Evolutionary conservation across 179 eudicot species (phyloP), one percentile per base, ranked within the genome.

Genomic region (Camellia oleifera): DNA sequence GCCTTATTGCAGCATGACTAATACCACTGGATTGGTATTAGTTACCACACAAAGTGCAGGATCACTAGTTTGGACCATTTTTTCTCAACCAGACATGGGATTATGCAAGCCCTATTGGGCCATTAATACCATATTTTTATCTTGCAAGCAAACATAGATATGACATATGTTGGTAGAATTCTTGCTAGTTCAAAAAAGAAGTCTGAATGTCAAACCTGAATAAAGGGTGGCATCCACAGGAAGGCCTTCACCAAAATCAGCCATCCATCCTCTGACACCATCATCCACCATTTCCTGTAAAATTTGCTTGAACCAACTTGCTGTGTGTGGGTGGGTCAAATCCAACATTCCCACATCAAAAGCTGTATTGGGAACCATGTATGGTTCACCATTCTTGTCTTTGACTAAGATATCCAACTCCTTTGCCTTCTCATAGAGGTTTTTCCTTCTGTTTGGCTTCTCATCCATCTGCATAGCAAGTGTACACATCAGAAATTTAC

Each of bases 221-320:
- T 89, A 92, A 69, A 95, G 92, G 80, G 83, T 83, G 52, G 96
- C 92, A 88, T 95, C 99, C 62, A 94, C 92, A 0, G 99, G 99
- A 42, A 95, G 89, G 74, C 97, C 98, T 88, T 95, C 99, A 56
- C 99, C 99, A 80, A 95, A 95, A 86, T 95, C 99, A 79, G 99
- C 99, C 99, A 95, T 95, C 98, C 99, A 94, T 80, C 99, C 99
- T 82, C 94, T 82, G 58, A 95, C 93, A 81, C 99, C 99, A 62
- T 90, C 98, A 70, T 94, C 88, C 57, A 94, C 97, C 99, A 95
- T 95, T 68, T 91, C 94, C 76, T 84, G 85, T 56, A 95, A 80
- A 74, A 95, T 88, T 79, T 84, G 87, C 83, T 95, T 94, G 89
- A 95, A 95, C 99, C 99, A 95, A 23, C 80, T 81, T 70, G 90